Evolutionary conservation across 306 rosid genomes (phyloP).

Genomic region (Biancaea sappan): DNA sequence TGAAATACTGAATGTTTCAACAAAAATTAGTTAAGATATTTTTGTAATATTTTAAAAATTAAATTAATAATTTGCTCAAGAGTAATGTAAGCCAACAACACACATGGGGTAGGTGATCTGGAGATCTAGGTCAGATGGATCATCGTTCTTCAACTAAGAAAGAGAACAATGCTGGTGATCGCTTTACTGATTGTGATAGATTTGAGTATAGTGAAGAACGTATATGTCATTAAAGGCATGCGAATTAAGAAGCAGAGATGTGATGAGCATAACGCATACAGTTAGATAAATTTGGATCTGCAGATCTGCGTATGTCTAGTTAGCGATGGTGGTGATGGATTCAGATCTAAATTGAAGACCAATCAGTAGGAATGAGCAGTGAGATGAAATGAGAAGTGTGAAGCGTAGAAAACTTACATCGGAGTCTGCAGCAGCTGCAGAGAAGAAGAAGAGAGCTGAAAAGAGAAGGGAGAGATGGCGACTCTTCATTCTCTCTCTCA

Average conservation of each 20-base stretch:
- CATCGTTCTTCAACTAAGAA: neutral
- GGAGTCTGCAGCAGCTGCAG: slow-evolving; percentile 31
- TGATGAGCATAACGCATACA: too few relatives aligned
- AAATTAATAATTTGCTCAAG: too few relatives aligned
- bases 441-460: slow-evolving; percentile 29
- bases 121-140: neutral
- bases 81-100: too few relatives aligned
- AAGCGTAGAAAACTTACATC: slow-evolving; percentile 24
- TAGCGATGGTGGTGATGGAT: neutral
- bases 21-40: too few relatives aligned
- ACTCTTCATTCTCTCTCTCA: slow-evolving; percentile 26
- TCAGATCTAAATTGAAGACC: neutral
- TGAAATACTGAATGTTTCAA: too few relatives aligned
- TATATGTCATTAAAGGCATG: too few relatives aligned
- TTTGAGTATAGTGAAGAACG: too few relatives aligned
- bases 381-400: neutral
- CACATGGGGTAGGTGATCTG: neutral
- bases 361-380: neutral
- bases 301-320: too few relatives aligned
- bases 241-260: too few relatives aligned
- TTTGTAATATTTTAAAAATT: too few relatives aligned
- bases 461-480: neutral
- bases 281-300: neutral
- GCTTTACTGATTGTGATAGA: too few relatives aligned
- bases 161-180: neutral